phyloP scores from a whole-genome alignment of 768 basidiomycete species.

The Auricularia heimuer region DNA sequence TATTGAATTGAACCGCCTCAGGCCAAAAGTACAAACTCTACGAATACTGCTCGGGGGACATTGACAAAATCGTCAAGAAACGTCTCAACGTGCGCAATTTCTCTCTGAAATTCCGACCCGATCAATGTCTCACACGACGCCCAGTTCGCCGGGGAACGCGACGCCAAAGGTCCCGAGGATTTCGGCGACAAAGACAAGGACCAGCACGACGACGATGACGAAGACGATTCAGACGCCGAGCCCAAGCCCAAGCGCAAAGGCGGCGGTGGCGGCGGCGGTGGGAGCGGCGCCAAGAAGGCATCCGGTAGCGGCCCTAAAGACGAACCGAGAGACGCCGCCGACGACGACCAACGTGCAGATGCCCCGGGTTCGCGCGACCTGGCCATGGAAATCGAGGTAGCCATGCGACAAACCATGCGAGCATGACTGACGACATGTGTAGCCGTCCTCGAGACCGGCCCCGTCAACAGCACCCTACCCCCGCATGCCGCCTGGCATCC shows the following conservation, averaged over 20 bases:
- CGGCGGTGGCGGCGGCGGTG: not conserved
- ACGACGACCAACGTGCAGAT: not conserved
- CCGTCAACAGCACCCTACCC: not conserved
- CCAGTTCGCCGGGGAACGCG: conserved; percentile 44
- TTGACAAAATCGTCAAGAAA: conserved; percentile 58
- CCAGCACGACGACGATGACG: conserved; percentile 17
- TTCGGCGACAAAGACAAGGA: conserved; percentile 31
- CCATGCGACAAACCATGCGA: not conserved
- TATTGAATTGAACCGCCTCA: conserved; percentile 52
- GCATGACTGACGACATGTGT: too few relatives aligned
- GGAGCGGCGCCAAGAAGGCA: not conserved
- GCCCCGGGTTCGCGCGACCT: not conserved
- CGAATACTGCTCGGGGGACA: conserved; percentile 69
- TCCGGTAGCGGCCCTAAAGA: not conserved
- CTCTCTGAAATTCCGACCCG: not conserved
- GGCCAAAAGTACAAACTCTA: conserved; percentile 76
- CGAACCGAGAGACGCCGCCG: not conserved
- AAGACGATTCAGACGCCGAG: not conserved
- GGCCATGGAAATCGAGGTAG: not conserved
- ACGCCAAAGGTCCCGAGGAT: conserved; percentile 39
- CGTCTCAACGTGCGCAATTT: conserved; percentile 39
- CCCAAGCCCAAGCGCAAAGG: not conserved
- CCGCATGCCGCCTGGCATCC: not conserved
- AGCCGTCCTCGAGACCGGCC: too few relatives aligned
- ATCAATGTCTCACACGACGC: too few relatives aligned